Base-by-base conservation (phyloP, 1,284 basidiomycete genomes). In the Fomitiporia mediterranea region DNA sequence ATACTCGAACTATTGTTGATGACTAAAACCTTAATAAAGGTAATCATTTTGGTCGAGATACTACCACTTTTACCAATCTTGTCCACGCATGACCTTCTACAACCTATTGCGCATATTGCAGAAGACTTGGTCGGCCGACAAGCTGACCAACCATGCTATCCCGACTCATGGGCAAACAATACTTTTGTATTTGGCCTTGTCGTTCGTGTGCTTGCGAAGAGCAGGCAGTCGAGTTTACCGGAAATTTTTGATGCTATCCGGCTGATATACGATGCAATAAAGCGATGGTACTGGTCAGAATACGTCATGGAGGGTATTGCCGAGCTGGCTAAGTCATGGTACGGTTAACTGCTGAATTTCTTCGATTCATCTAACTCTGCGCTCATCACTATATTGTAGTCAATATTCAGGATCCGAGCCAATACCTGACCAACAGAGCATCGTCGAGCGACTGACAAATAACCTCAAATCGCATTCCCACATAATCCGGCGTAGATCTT, bases 391-490 rank as follows among this genome's bases (percentile, higher is more conserved):
- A 7, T 23, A 4, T 9, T 11, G 11, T 19, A 54, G 53, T 32
- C 37, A 23, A 39, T 9, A 32, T 34, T 17, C 40, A n/a, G 15
- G 17, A 11, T 35, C 53, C 13, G 40, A 34, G 2, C 7, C 21
- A 17, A 35, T 30, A 19, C 23, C 51, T 6, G 38, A 40, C 11
- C 37, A 19, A 6, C 30, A 56, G 2, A 25, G 9, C 4, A 46
- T 21, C 15, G 4, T 39, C n/a, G 39, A 69, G 69, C 3, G 39
- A 50, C 62, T 38, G 66, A 87, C 7, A 70, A 75, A 53, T 61
- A 64, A 0, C 70, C 77, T 11, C 61, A 89, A 4, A 65, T 84
- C 8, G 0, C 83, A 88, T 65, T 82, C 80, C 2, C 79, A 74
- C 11, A 59, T 70, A 1, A 68, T 84, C 11, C 79, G 89, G 17